Conservation (phyloP, 2,329 filamentous ascomycete genomes). For the Fusarium nodosum region DNA sequence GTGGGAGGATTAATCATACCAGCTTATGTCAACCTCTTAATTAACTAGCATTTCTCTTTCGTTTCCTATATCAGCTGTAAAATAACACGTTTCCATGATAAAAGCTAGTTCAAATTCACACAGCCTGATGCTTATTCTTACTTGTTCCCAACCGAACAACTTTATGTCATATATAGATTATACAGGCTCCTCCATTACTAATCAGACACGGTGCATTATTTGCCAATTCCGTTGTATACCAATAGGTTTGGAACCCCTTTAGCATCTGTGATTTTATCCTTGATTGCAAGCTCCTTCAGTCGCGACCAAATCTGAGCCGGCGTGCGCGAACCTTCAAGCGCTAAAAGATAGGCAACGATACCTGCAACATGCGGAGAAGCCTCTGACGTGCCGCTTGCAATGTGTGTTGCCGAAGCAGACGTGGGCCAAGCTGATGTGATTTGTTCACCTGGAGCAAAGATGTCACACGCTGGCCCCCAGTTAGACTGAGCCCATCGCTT, state of each 20-base stretch:
- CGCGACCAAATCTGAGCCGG: constrained; percentile 18
- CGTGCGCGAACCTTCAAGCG: constrained; percentile 31
- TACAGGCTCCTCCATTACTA: too few relatives aligned
- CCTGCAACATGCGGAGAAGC: constrained; percentile 45
- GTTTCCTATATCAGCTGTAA: too few relatives aligned
- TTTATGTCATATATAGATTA: too few relatives aligned
- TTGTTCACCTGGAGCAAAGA: constrained; percentile 23
- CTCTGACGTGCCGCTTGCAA: constrained; percentile 34
- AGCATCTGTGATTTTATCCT: constrained; percentile 16
- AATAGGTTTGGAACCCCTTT: constrained; percentile 34
- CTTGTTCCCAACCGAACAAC: too few relatives aligned
- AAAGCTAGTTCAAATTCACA: too few relatives aligned
- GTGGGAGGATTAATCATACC: too few relatives aligned
- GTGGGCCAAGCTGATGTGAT: constrained; percentile 49
- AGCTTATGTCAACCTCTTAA: too few relatives aligned
- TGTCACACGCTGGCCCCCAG: constrained; percentile 52
- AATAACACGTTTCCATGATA: too few relatives aligned
- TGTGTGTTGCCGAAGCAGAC: background rate
- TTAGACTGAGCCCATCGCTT: constrained; percentile 59
- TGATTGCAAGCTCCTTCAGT: constrained; percentile 28
- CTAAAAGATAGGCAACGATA: constrained; percentile 38
- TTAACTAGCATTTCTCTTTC: too few relatives aligned
- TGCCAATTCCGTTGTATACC: constrained; percentile 36
- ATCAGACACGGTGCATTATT: background rate
- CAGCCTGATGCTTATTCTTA: too few relatives aligned